These are phyloP conservation scores for Entamoeba moshkovskii DNA, from an alignment of 208 protist species.

Conservation along the genomic window DNA sequence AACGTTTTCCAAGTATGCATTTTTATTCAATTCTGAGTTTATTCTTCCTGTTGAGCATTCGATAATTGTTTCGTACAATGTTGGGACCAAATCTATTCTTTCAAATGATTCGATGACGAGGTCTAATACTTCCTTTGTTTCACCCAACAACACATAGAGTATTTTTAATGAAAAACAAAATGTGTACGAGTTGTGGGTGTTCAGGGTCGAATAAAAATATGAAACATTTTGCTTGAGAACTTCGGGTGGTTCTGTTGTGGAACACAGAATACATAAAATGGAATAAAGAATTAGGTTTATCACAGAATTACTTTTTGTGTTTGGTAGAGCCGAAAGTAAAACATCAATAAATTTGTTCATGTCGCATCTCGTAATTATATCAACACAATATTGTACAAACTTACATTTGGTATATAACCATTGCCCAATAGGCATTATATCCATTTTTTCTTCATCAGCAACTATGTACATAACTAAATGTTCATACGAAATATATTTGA, in stretches of 20 bases:
- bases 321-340: background rate
- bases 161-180: background rate
- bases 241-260: background rate
- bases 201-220: background rate
- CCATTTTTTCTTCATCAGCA: background rate
- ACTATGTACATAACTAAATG: background rate
- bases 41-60: background rate
- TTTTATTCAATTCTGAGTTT: background rate
- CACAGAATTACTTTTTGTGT: background rate
- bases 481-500: background rate
- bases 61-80: background rate
- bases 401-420: background rate
- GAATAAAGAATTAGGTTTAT: background rate
- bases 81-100: background rate
- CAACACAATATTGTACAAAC: background rate
- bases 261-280: background rate
- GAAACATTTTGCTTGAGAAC: background rate
- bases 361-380: background rate
- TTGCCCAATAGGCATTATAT: background rate
- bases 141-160: background rate
- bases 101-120: background rate
- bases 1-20: background rate
- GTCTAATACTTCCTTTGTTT: background rate
- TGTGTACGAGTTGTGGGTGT: background rate
- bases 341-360: background rate